Conservation (phyloP, 371 early-diverging fungal species). For the Mucor circinelloides region DNA sequence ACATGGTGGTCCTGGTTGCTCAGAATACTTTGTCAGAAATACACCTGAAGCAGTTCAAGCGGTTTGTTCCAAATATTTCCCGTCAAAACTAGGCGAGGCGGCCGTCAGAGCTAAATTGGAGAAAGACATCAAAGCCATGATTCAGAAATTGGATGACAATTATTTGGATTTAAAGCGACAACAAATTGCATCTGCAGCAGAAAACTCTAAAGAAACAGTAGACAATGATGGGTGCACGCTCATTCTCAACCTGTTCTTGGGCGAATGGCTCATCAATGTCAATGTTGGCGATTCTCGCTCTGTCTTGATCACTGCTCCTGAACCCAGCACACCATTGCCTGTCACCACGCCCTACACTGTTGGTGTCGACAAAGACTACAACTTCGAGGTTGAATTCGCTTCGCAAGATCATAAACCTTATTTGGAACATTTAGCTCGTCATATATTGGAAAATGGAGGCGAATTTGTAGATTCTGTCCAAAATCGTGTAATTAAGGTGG, state of each 20-base stretch:
- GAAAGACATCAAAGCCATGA: slow-evolving; percentile 51
- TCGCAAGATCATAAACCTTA: slow-evolving; percentile 71
- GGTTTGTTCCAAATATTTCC: slow-evolving; percentile 50
- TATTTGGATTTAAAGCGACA: slow-evolving; percentile 58
- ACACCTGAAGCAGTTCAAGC: slow-evolving; percentile 55
- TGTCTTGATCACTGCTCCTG: slow-evolving; percentile 56
- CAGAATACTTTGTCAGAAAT: slow-evolving; percentile 61
- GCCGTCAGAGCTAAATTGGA: slow-evolving; percentile 49
- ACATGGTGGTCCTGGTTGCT: slow-evolving; percentile 68
- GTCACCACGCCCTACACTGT: slow-evolving; percentile 13
- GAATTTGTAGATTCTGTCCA: slow-evolving; percentile 69
- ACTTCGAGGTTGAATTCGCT: slow-evolving; percentile 65
- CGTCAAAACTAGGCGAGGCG: slow-evolving; percentile 34
- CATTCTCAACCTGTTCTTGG: slow-evolving; percentile 71
- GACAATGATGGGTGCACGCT: slow-evolving; percentile 87
- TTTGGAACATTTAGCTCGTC: slow-evolving; percentile 63
- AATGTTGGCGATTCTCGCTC: slow-evolving; percentile 89
- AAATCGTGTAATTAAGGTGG: slow-evolving; percentile 63
- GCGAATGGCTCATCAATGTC: slow-evolving; percentile 75
- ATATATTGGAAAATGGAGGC: slow-evolving; percentile 67
- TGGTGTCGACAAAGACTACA: slow-evolving; percentile 40
- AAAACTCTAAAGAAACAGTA: slow-evolving; percentile 16
- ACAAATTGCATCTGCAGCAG: slow-evolving; percentile 15
- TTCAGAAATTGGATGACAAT: slow-evolving; percentile 55
- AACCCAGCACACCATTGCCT: slow-evolving; percentile 25